Evolutionary conservation across 164 flowering plant species (phyloP).

Genomic region (Stephania cephalantha): DNA sequence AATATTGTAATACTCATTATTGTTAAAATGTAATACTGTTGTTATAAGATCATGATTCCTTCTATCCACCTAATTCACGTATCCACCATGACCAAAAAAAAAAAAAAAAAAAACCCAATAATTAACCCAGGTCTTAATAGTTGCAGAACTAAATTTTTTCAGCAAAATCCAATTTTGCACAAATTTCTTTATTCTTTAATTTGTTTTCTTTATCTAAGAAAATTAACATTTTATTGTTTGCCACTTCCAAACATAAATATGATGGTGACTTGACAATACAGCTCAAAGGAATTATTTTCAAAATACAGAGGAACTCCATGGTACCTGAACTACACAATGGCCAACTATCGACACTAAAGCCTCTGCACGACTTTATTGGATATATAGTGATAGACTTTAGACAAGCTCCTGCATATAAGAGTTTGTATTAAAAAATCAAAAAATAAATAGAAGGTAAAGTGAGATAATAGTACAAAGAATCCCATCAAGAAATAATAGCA

Average conservation of each 20-base stretch:
- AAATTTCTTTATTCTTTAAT: background rate
- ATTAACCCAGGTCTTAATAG: background rate
- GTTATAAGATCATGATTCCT: background rate
- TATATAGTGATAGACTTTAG: conserved; percentile 69
- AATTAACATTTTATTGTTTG: background rate
- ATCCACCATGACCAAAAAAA: background rate
- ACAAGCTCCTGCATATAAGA: conserved; percentile 14
- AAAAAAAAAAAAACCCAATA: background rate
- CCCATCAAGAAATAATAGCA: background rate
- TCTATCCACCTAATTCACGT: background rate
- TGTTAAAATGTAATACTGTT: background rate
- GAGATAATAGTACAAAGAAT: background rate
- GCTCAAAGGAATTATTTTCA: background rate
- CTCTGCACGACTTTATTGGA: conserved; percentile 94
- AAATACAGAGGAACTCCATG: background rate
- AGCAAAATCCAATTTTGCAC: background rate
- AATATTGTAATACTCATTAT: background rate
- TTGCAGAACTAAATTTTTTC: background rate
- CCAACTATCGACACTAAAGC: conserved; percentile 78
- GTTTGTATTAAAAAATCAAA: conserved; percentile 21
- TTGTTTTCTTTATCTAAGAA: background rate
- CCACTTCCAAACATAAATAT: background rate
- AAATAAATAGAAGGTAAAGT: conserved; percentile 1
- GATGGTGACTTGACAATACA: background rate
- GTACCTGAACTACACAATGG: conserved; percentile 71